Evolutionary conservation across 129 eudicot species (phyloP), one percentile per base, ranked within the genome.

Genomic region (Flaveria trinervia): DNA sequence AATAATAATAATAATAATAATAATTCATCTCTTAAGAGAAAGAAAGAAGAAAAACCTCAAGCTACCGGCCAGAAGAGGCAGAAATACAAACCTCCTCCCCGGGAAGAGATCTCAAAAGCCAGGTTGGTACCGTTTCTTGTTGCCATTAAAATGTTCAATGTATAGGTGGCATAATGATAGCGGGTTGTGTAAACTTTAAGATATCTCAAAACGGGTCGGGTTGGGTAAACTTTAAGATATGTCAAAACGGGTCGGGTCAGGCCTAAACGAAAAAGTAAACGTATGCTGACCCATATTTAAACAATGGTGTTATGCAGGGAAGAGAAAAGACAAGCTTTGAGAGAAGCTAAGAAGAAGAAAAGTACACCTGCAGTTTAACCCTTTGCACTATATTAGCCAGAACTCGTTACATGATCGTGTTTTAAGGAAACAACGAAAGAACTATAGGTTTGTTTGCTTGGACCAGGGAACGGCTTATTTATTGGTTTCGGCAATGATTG

Each of bases 61-160:
- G 46, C 73, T 3, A 49, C 39, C 6, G 7, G 51, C 1, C 77
- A 72, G 60, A 90, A 82, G 85, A 82, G 88, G 69, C 77, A 80
- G 88, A 82, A 83, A 7, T 75, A 60, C 50, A 86, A 93, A 83
- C 72, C 75, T 11, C 91, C 79, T 83, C 80, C 95, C 15, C 83
- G 87, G 66, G 95, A 88, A 71, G 94, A 86, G 65, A 80, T 92
- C 59, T 83, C 95, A 54, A 85, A 86, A 85, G 48, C 65, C 44
- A 93, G 98, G 98, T 93, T 61, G 3, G 43, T 61, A 61, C 41
- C 67, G 12, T 60, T 28, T 9, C 25, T 33, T 33, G 39, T 33
- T 33, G 7, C 39, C 39, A 5, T 33, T 1, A 33, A 33, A 33
- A 33, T 33, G 39, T 33, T 5, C 39, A 33, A 33, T 33, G 39